Evolutionary conservation across 2,329 filamentous ascomycete species (phyloP), one percentile per base, ranked within the genome.

Genomic region (Cryphonectria carpinicola): DNA sequence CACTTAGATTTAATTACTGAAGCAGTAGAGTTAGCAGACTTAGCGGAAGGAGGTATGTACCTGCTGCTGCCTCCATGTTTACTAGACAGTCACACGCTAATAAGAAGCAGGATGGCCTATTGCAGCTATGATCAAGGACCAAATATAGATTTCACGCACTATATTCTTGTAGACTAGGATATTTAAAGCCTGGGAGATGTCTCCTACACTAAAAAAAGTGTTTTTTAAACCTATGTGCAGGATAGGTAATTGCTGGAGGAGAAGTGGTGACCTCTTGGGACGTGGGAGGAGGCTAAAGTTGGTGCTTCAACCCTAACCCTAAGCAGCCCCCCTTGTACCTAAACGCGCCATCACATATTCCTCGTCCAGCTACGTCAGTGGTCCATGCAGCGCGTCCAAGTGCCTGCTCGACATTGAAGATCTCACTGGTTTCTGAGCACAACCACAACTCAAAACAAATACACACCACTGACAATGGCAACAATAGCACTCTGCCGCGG

Each of bases 401-500:
- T 32, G 22, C 43, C 19, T 39, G 32, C 35, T 61, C 19, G 4
- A 39, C 32, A 8, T 60, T 32, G 7, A 22, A 39, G 19, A n/a
- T 8, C 58, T n/a, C 58, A 22, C 14, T 60, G 39, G 0, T 11
- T 64, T 32, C 22, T 39, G 37, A 43, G 17, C 10, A 22, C 35
- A 7, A 17, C 14, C 17, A 17, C 19, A 32, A 1, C 39, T 10
- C 6, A 17, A 25, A 28, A 28, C 22, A 8, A 8, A 7, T 7
- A 49, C 8, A 17, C 7, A 32, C 54, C 41, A 22, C 32, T n/a
- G n/a, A 61, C 17, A 58, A 71, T 71, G 71, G 66, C 71, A 64
- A 72, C 69, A 68, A 66, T 68, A 66, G 46, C 71, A 22, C 69
- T 75, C 66, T 73, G 73, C 72, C 73, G 76, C 43, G 49, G 69